phyloP scores from a whole-genome alignment of 495 filamentous ascomycete species.

The Talaromyces liani region DNA sequence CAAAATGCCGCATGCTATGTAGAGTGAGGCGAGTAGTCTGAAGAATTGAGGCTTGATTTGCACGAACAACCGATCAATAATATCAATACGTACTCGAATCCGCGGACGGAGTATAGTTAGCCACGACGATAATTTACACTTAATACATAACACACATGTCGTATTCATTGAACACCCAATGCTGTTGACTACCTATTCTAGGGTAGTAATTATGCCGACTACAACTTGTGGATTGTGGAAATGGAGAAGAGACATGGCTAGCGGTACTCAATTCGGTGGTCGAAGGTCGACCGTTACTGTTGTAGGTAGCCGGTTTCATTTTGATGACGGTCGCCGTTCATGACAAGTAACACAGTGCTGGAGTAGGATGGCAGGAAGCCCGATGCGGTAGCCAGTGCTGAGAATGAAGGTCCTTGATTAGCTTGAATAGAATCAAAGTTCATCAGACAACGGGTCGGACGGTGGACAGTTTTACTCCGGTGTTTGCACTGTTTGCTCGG shows the following conservation, averaged over 20 bases:
- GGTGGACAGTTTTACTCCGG: neutral
- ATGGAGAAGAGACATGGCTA: neutral
- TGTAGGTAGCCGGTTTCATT: too few relatives aligned
- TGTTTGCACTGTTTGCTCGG: neutral
- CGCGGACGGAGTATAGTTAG: neutral
- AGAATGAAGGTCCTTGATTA: too few relatives aligned
- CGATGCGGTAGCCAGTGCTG: too few relatives aligned
- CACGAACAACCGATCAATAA: neutral
- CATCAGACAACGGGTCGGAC: too few relatives aligned
- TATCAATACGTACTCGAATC: neutral
- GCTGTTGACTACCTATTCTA: neutral
- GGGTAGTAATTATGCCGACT: neutral
- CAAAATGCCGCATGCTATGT: neutral
- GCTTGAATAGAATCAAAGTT: too few relatives aligned
- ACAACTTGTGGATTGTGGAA: neutral
- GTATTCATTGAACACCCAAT: neutral
- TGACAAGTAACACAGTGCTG: too few relatives aligned
- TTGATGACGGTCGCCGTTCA: too few relatives aligned
- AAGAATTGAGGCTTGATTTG: neutral
- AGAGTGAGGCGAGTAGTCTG: neutral
- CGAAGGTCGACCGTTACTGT: too few relatives aligned
- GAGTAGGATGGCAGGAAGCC: too few relatives aligned
- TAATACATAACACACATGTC: neutral
- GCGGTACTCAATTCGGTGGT: neutral
- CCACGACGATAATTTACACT: neutral